A percentile compares a stretch with the other conserved stretches of the same genome.
Evolutionary conservation across 768 basidiomycete species (phyloP).

Genomic region (Pisolithus orientalis): DNA sequence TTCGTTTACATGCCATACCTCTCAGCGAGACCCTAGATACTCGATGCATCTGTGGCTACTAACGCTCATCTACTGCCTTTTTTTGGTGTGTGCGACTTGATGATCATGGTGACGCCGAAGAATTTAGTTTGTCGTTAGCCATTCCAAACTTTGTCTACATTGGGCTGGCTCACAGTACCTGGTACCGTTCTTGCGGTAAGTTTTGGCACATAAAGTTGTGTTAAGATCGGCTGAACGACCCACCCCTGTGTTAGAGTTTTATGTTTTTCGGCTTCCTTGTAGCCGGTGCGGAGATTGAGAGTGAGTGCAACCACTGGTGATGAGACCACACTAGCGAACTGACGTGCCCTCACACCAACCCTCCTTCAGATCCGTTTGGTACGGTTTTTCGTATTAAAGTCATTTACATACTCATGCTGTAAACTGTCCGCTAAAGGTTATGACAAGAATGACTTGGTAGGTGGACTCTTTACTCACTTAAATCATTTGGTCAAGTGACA

Average conservation of each 20-base stretch:
- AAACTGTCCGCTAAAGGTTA: conserved; percentile 34
- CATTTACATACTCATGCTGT: background rate
- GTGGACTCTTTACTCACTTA: conserved; percentile 8
- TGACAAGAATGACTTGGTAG: conserved; percentile 65
- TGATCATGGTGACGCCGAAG: background rate
- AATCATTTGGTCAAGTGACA: background rate
- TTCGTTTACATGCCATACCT: background rate
- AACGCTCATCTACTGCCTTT: conserved; percentile 51
- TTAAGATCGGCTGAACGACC: background rate
- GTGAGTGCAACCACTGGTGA: conserved; percentile 32
- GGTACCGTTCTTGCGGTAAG: conserved; percentile 46
- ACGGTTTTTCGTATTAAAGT: conserved; percentile 2
- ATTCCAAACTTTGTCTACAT: conserved; percentile 50
- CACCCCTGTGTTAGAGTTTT: conserved; percentile 37
- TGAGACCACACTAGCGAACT: background rate
- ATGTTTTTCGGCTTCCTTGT: conserved; percentile 70
- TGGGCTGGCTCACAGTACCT: conserved; percentile 62
- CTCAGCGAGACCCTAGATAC: conserved; percentile 36
- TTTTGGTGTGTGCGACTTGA: conserved; percentile 38
- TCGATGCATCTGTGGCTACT: conserved; percentile 63
- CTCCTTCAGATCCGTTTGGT: conserved; percentile 39
- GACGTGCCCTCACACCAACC: conserved; percentile 1
- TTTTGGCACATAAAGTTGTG: background rate
- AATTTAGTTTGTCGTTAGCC: conserved; percentile 34
- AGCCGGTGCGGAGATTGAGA: conserved; percentile 70